Base-by-base conservation (phyloP, 202 grass and related monocot genomes). In the Saccharum hybrid region DNA sequence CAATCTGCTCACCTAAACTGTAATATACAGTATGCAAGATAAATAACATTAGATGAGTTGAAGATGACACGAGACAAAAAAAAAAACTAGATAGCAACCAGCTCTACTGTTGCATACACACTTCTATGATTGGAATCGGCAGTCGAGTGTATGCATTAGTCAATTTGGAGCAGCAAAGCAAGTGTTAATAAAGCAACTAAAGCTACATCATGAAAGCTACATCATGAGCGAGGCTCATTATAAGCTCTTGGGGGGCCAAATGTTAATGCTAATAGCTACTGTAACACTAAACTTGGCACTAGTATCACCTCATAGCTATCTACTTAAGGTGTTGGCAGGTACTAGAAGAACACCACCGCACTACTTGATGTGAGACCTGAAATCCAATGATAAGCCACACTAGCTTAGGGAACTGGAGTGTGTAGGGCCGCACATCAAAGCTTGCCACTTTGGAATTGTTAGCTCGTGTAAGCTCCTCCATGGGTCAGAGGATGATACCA, bases 311-410 rank as follows among this genome's bases (percentile, higher is more conserved):
- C n/a, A 28, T 28, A n/a, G 43, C 45, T 45, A 33, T 33, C 33
- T 33, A 0, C 42, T 45, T 45, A 45, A 9, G 52, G 52, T 8
- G n/a, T 7, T 18, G 5, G 51, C 52, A 21, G 52, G 54, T n/a
- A 57, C 18, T 19, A 59, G 7, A 2, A 59, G 54, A 21, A 7
- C n/a, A 57, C 19, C n/a, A 57, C 19, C 54, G 19, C 54, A 59
- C 54, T 22, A 59, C 19, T 9, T 57, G 52, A 57, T 23, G 34
- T 23, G 34, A 8, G 54, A 28, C 74, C 74, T 39, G 28, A 15
- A 18, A 39, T 21, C 28, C 41, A 75, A 83, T 75, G 60, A 75
- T 75, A 66, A 75, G 60, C 18, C 75, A 77, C 60, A 21, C 54
- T 59, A 59, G 37, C 56, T 63, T 63, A 59, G 18, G 31, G 49